phyloP scores from a whole-genome alignment of 192 early-diverging fungal species.

The Backusella australiensis region DNA sequence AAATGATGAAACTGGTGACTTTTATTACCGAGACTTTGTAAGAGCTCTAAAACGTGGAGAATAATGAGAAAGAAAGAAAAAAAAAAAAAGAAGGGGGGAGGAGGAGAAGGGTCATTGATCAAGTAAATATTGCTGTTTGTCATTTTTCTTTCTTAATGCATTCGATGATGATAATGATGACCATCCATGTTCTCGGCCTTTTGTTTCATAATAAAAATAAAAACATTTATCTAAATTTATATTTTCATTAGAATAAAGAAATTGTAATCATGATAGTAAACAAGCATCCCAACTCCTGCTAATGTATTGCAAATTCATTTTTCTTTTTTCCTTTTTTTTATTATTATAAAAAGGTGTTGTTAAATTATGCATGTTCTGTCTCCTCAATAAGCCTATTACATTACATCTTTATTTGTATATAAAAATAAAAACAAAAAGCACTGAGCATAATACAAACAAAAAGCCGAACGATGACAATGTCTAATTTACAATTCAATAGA shows the following conservation, averaged over 20 bases:
- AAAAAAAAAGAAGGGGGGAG: background rate
- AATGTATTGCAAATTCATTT: background rate
- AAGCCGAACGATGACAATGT: background rate
- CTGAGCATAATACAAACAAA: background rate
- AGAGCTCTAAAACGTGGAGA: conserved; percentile 91
- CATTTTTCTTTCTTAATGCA: background rate
- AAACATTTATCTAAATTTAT: background rate
- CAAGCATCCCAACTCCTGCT: background rate
- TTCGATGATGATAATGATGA: background rate
- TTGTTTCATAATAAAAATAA: background rate
- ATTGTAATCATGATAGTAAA: background rate
- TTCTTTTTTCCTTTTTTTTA: background rate
- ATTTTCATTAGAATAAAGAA: background rate
- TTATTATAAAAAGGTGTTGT: background rate
- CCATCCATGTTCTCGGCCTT: background rate
- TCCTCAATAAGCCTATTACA: background rate
- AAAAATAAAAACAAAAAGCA: background rate
- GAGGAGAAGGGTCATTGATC: background rate
- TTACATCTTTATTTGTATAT: background rate
- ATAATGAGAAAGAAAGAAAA: conserved; percentile 24
- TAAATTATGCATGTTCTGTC: background rate
- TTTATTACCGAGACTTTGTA: conserved; percentile 92
- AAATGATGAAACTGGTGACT: conserved; percentile 67
- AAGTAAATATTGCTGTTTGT: background rate
- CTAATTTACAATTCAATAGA: no score